Conservation (phyloP, 2,329 filamentous ascomycete species). For the Verticillium isaacii region DNA sequence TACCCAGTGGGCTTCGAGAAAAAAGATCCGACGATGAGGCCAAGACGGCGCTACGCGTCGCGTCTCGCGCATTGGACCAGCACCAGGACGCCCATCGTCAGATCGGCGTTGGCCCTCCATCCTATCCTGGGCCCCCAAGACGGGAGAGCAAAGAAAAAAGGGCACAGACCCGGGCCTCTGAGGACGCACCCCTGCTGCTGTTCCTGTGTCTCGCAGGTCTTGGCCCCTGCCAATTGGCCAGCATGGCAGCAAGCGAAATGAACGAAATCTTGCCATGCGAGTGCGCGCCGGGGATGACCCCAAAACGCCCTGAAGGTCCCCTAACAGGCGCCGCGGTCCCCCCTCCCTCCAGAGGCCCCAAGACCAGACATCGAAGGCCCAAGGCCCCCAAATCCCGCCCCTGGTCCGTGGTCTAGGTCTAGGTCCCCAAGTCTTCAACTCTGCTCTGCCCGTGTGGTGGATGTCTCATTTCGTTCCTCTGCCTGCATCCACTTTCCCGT, state of each 20-base stretch:
- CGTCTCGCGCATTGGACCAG: neutral
- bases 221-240: neutral
- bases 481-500: slow-evolving; percentile 1
- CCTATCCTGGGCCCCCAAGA: neutral
- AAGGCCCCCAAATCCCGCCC: neutral
- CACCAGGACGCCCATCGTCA: neutral
- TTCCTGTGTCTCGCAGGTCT: neutral
- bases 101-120: neutral
- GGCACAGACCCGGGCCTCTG: neutral
- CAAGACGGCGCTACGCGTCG: neutral
- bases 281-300: neutral
- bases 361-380: neutral
- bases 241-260: neutral
- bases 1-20: neutral
- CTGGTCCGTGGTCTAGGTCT: neutral
- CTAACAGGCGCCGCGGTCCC: neutral
- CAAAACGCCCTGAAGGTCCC: neutral
- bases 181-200: neutral
- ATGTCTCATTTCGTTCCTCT: slow-evolving; percentile 1
- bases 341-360: neutral
- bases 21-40: neutral
- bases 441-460: slow-evolving; percentile 1
- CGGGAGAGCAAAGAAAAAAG: neutral
- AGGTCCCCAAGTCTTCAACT: neutral
- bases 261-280: slow-evolving; percentile 11